These are phyloP conservation scores for Neonectria ditissima DNA, from an alignment of 2,329 filamentous ascomycete species.

Conservation along the genomic window DNA sequence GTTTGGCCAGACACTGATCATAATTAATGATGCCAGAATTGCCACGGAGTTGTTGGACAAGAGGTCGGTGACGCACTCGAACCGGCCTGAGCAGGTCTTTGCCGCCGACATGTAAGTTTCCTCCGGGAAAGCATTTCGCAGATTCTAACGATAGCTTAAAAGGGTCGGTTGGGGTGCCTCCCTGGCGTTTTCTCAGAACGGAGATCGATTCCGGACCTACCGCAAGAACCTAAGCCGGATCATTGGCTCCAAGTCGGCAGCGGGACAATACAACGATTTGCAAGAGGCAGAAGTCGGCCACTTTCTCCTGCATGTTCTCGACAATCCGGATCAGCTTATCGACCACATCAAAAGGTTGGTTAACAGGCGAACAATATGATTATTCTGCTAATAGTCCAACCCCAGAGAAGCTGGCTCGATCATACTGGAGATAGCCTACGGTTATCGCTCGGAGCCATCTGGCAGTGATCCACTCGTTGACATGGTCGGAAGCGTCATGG, in stretches of 20 bases:
- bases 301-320: conserved; percentile 46
- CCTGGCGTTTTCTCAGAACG: conserved; percentile 51
- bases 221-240: conserved; percentile 59
- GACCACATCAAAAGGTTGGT: conserved; percentile 52
- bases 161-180: conserved; percentile 47
- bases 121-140: too few species aligned
- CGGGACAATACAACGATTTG: conserved; percentile 54
- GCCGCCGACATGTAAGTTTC: conserved; percentile 26
- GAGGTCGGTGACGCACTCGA: not conserved
- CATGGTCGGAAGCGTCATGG: conserved; percentile 33
- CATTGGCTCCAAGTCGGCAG: conserved; percentile 56
- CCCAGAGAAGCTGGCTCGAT: conserved; percentile 33
- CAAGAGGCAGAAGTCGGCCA: conserved; percentile 56
- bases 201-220: conserved; percentile 53
- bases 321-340: conserved; percentile 51
- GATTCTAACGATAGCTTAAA: not conserved
- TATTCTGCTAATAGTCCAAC: not conserved
- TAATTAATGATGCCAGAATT: conserved; percentile 51
- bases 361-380: not conserved
- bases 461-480: conserved; percentile 27
- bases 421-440: conserved; percentile 37
- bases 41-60: too few species aligned
- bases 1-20: conserved; percentile 54
- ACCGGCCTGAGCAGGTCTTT: conserved; percentile 27
- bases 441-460: conserved; percentile 33